Base-by-base conservation (phyloP, 2,329 filamentous ascomycete genomes). In the Aspergillus fischeri region DNA sequence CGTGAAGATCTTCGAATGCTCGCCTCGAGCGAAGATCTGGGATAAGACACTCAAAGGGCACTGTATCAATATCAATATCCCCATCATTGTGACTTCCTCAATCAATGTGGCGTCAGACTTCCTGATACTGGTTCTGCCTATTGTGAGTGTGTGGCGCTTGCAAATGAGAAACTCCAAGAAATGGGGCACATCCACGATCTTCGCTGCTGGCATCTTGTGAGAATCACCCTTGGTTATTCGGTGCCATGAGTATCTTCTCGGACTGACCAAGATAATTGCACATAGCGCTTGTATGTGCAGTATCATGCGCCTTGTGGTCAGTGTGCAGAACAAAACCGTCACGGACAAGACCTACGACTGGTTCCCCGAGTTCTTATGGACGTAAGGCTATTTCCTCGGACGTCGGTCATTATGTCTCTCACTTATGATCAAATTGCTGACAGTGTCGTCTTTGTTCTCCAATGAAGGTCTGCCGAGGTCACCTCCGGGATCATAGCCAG, bases 1-100 rank as follows among this genome's bases (percentile, higher is more conserved):
- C 24, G 53, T 67, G 21, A 67, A 67, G 59, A 63, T 68, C n/a
- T 66, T 65, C 41, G 57, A 67, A 53, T 69, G 67, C 56, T 59
- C 52, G 3, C 67, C 67, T 1, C 57, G 64, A 21, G 44, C 55
- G 11, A 69, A 64, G 32, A 65, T 68, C 38, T 68, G 65, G 64
- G 53, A 65, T 25, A 50, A 52, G 32, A 27, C 52, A 9, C 47
- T 54, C 20, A 54, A 63, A 9, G 67, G 67, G 3, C 57, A 55
- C 21, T 69, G 67, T 47, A 57, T 67, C 50, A 60, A 66, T n/a
- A 61, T 66, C 50, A 63, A 64, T 14, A 61, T 61, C 25, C 60
- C 62, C 4, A 60, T 67, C n/a, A 48, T 65, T 9, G 59, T 61
- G 10, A 62, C 61, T 4, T 60, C 63, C 1, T 57, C 59, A 4